Conservation (phyloP, 2,329 filamentous ascomycete species). For the Diaporthe aspalathi region DNA sequence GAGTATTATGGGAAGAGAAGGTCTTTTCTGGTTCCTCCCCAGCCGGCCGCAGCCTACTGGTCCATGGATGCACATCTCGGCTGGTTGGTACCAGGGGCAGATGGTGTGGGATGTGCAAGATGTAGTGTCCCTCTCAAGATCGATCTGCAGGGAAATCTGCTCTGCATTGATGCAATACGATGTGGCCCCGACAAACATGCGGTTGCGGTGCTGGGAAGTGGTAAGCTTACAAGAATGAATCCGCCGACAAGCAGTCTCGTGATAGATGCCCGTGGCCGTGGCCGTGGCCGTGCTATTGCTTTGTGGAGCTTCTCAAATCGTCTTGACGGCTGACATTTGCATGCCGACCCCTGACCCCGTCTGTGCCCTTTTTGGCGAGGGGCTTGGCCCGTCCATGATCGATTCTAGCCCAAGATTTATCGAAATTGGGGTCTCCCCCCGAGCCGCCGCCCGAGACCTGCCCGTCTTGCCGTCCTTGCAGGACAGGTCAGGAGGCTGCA, state of each 20-base stretch:
- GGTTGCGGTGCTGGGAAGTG: not conserved
- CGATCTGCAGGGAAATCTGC: not conserved
- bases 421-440: constrained; percentile 19
- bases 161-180: not conserved
- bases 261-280: no score
- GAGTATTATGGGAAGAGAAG: not conserved
- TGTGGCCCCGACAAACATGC: not conserved
- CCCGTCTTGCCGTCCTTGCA: constrained; percentile 14
- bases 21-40: not conserved
- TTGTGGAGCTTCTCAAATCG: constrained; percentile 28
- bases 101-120: not conserved
- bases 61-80: constrained; percentile 10
- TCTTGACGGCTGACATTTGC: constrained; percentile 28
- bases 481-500: constrained; percentile 1
- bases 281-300: constrained; percentile 3
- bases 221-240: constrained; percentile 16
- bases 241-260: not conserved
- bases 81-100: constrained; percentile 18
- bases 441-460: constrained; percentile 5
- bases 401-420: constrained; percentile 11
- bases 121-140: not conserved
- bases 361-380: constrained; percentile 22
- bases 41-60: not conserved
- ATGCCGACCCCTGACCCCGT: constrained; percentile 26
- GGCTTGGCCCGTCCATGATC: constrained; percentile 28